Evolutionary conservation across 2,329 filamentous ascomycete species (phyloP), one percentile per base, ranked within the genome.

Genomic region (Leptographium procerum): DNA sequence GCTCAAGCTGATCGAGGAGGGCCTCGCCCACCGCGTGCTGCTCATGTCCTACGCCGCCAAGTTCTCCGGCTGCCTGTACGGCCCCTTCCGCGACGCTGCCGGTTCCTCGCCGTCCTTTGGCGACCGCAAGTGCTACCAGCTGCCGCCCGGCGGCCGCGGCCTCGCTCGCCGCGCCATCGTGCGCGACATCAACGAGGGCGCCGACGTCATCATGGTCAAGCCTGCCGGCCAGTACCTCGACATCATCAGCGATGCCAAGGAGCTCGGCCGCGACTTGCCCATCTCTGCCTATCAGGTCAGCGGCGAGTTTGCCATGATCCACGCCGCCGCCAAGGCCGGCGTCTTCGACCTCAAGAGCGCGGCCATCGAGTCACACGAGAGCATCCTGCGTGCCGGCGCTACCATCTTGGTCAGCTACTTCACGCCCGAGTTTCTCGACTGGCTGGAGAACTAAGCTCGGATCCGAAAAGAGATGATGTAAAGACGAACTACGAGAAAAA

Each of bases 151-250:
- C 61, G 94, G 91, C 29, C 87, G 94, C 55, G 94, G 94, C 36
- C 83, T 99, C 51, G 94, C 94, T 19, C 85, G 94, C 64, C 84
- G 94, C 65, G 94, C 94, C 54, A 96, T 99, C 64, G 76, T 84
- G 47, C 83, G 94, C 65, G 94, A 99, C 69, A 92, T 99, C 65
- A 81, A 80, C 63, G 94, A 99, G 74, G 94, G 94, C 29, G 94
- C 94, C 24, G 94, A 99, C 68, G 90, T 96, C 65, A 96, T 99
- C 73, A 96, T 99, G 92, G 94, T 99, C 62, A 99, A 99, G 79
- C 94, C 94, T 2, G 94, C 94, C 11, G 88, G 88, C 66, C 90
- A 92, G 72, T 99, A 96, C 71, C 81, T 99, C 52, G 94, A 99
- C 73, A 96, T 99, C 67, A 97, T 99, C 71, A 90, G 89, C 65